Conservation (phyloP, 2,329 filamentous ascomycete genomes). For the Alternaria sp. region DNA sequence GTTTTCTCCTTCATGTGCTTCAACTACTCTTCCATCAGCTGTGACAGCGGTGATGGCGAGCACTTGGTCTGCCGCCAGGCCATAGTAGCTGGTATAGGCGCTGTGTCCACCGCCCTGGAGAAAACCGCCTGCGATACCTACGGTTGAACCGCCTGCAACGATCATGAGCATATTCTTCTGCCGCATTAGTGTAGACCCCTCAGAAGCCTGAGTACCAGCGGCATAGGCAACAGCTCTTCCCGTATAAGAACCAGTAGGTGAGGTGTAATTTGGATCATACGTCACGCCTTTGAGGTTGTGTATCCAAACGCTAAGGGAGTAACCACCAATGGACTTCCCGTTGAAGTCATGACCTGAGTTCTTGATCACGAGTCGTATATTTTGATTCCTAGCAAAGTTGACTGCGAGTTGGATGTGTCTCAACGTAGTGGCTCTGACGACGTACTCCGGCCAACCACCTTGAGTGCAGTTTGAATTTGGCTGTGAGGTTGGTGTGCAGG, state of each 20-base stretch:
- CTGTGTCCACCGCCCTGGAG: conserved; percentile 47
- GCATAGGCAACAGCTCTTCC: conserved; percentile 57
- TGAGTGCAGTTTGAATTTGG: conserved; percentile 32
- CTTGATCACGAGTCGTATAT: conserved; percentile 41
- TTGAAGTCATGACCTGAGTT: conserved; percentile 41
- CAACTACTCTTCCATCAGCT: conserved; percentile 33
- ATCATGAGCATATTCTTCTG: conserved; percentile 55
- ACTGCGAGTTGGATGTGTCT: conserved; percentile 35
- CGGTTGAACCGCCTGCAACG: conserved; percentile 59
- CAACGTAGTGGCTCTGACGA: conserved; percentile 29
- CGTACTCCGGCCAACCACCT: conserved; percentile 34
- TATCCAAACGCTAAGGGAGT: conserved; percentile 21
- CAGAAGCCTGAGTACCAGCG: conserved; percentile 57
- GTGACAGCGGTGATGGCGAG: conserved; percentile 34
- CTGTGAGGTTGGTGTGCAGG: conserved; percentile 48
- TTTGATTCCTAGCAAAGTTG: conserved; percentile 39
- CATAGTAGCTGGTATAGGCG: conserved; percentile 51
- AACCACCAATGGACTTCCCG: conserved; percentile 17
- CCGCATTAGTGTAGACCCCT: conserved; percentile 56
- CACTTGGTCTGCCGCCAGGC: conserved; percentile 36
- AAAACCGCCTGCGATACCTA: conserved; percentile 53
- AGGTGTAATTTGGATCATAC: conserved; percentile 24
- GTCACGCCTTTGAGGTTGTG: conserved; percentile 25
- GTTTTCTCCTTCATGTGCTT: conserved; percentile 27
- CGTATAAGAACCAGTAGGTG: conserved; percentile 14